A percentile compares a stretch with the other conserved stretches of the same genome.
Evolutionary conservation across 345 rosid species (phyloP).

Genomic region (Raphanus raphanistrum): DNA sequence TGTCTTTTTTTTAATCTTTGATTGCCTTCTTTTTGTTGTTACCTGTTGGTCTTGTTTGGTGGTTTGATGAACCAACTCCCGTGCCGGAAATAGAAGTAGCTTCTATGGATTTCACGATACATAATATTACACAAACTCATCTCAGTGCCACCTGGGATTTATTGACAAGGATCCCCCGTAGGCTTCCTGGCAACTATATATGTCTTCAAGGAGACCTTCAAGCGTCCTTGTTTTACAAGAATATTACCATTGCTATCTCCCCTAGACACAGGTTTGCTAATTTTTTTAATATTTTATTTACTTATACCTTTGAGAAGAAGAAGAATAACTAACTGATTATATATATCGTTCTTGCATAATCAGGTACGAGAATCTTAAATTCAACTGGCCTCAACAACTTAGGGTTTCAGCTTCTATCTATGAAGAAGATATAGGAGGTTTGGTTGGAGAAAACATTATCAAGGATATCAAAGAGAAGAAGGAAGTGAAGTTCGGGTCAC

Average conservation of each 20-base stretch:
- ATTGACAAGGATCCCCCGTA: not conserved
- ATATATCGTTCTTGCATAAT: too few relatives aligned
- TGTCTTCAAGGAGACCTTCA: not conserved
- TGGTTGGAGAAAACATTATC: conserved; percentile 11
- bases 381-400: not conserved
- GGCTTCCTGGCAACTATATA: not conserved
- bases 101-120: not conserved
- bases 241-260: not conserved
- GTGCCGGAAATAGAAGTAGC: not conserved
- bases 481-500: conserved; percentile 4
- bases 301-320: too few relatives aligned
- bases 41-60: too few relatives aligned
- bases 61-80: not conserved
- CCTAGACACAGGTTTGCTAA: not conserved
- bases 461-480: conserved; percentile 12
- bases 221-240: not conserved
- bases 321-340: too few relatives aligned
- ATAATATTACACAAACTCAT: not conserved
- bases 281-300: too few relatives aligned
- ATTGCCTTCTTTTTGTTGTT: too few relatives aligned
- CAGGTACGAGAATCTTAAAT: not conserved
- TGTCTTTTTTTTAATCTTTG: too few relatives aligned
- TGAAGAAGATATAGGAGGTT: not conserved
- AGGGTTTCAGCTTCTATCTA: not conserved
- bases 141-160: not conserved